Conservation (phyloP, 768 basidiomycete genomes). For the Xerocomellus amylosporus region DNA sequence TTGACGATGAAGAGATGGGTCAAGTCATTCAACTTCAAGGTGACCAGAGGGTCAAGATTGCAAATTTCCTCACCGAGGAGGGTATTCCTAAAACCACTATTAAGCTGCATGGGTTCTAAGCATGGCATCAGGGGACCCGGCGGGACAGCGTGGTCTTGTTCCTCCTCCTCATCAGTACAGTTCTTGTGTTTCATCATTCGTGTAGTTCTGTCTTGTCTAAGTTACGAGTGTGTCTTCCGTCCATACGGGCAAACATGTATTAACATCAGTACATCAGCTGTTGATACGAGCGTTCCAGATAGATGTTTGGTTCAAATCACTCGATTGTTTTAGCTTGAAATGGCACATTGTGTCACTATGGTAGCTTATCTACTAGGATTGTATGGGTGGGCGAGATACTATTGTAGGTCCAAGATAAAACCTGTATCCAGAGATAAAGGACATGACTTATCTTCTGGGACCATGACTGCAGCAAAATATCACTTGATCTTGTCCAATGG, state of each 20-base stretch:
- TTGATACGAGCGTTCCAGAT: slow-evolving; percentile 26
- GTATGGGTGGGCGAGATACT: not conserved
- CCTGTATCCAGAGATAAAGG: slow-evolving; percentile 1
- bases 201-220: slow-evolving; percentile 23
- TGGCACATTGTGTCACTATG: not conserved
- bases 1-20: slow-evolving; percentile 93
- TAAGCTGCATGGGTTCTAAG: slow-evolving; percentile 87
- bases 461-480: not conserved
- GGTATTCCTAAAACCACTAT: slow-evolving; percentile 75
- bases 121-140: slow-evolving; percentile 2
- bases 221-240: slow-evolving; percentile 15
- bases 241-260: slow-evolving; percentile 26
- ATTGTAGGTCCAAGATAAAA: slow-evolving; percentile 11
- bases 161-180: slow-evolving; percentile 4
- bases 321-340: slow-evolving; percentile 3
- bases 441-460: slow-evolving; percentile 18
- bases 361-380: not conserved
- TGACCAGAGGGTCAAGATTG: slow-evolving; percentile 92
- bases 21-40: slow-evolving; percentile 98
- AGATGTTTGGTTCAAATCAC: slow-evolving; percentile 18
- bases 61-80: slow-evolving; percentile 79
- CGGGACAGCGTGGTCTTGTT: slow-evolving; percentile 2
- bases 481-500: slow-evolving; percentile 96
- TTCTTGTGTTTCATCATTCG: slow-evolving; percentile 13
- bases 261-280: slow-evolving; percentile 17